Conservation (phyloP, 768 basidiomycete genomes). For the Coprinellus aureogranulatus region DNA sequence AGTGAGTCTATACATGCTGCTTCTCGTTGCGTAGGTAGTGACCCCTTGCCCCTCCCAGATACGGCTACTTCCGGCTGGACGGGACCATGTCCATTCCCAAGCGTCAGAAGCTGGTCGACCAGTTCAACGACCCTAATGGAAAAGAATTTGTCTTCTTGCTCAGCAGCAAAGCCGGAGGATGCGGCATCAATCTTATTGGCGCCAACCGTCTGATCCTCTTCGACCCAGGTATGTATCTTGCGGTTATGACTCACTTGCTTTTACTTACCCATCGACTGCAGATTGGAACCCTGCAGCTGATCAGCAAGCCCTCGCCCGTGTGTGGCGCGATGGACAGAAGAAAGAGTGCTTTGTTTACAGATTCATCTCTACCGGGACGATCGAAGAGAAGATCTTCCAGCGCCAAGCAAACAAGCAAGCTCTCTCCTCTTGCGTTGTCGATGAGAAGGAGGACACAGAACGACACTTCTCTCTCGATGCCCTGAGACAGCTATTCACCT, state of each 20-base stretch:
- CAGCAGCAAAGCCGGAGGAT: conserved; percentile 93
- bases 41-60: conserved; percentile 47
- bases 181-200: conserved; percentile 96
- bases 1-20: conserved; percentile 43
- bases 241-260: not conserved
- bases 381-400: conserved; percentile 99
- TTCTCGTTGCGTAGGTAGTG: not conserved
- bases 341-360: conserved; percentile 99
- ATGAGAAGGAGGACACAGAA: conserved; percentile 93
- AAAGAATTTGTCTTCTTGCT: conserved; percentile 94
- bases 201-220: conserved; percentile 95
- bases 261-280: conserved; percentile 26
- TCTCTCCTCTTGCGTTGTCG: conserved; percentile 95
- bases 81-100: conserved; percentile 92
- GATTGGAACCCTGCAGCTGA: conserved; percentile 99
- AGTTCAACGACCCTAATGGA: conserved; percentile 89
- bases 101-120: conserved; percentile 92
- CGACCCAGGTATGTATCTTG: conserved; percentile 68
- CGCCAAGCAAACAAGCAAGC: conserved; percentile 95
- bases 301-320: conserved; percentile 96
- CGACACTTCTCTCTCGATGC: conserved; percentile 91
- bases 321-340: conserved; percentile 99
- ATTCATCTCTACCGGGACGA: conserved; percentile 95
- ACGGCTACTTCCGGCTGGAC: conserved; percentile 88
- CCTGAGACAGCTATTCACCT: conserved; percentile 86